A percentile compares a stretch with the other conserved stretches of the same genome.
Evolutionary conservation across 2,329 filamentous ascomycete genomes (phyloP).

Genomic region (Diaporthe citriasiana): DNA sequence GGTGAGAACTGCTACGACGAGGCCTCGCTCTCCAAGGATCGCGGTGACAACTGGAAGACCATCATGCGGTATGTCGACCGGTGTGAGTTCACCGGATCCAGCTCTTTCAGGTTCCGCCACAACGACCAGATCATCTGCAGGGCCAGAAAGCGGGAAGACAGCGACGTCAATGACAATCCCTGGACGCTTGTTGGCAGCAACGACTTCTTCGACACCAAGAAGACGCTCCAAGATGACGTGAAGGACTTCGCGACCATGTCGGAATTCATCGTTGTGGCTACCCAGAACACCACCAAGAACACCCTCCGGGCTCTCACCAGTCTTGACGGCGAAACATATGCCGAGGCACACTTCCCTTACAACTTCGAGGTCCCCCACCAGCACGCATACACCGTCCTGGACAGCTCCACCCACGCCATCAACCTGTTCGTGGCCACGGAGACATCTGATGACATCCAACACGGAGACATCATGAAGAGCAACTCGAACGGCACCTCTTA

Average conservation of each 20-base stretch:
- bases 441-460: slow-evolving; percentile 73
- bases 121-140: slow-evolving; percentile 72
- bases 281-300: slow-evolving; percentile 75
- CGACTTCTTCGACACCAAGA: slow-evolving; percentile 79
- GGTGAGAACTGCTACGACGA: slow-evolving; percentile 75
- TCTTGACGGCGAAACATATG: slow-evolving; percentile 86
- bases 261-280: slow-evolving; percentile 94
- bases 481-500: slow-evolving; percentile 99
- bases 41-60: slow-evolving; percentile 84
- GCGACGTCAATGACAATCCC: slow-evolving; percentile 74
- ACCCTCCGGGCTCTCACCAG: slow-evolving; percentile 85
- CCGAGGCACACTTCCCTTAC: slow-evolving; percentile 85
- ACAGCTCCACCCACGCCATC: slow-evolving; percentile 93
- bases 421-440: slow-evolving; percentile 94
- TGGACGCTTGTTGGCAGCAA: slow-evolving; percentile 82
- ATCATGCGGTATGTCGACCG: slow-evolving; percentile 81
- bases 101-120: slow-evolving; percentile 64
- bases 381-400: slow-evolving; percentile 90
- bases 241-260: slow-evolving; percentile 94
- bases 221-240: slow-evolving; percentile 77
- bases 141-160: slow-evolving; percentile 74
- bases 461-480: slow-evolving; percentile 94
- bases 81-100: slow-evolving; percentile 87
- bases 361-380: slow-evolving; percentile 86
- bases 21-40: slow-evolving; percentile 83